A percentile compares a stretch with the other conserved stretches of the same genome.
Evolutionary conservation across 1,284 basidiomycete species (phyloP).

Genomic region (Apiotrichum laibachii): DNA sequence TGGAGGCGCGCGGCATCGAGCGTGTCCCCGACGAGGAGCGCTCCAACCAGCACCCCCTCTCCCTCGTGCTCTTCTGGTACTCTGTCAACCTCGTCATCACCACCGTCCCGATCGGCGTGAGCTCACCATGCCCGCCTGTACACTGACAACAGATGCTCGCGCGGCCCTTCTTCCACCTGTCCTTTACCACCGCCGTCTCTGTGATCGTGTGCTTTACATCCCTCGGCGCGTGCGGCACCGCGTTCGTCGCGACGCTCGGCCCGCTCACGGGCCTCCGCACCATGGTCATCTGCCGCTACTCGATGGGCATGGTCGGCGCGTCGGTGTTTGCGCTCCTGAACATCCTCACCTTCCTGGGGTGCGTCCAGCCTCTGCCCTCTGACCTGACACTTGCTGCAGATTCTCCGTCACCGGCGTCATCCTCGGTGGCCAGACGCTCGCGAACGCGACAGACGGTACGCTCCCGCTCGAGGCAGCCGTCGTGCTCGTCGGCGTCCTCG

Average conservation of each 20-base stretch:
- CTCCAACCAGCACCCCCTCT: conserved; percentile 23
- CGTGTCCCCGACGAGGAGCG: conserved; percentile 34
- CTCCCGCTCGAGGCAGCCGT: conserved; percentile 53
- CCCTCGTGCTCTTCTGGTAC: conserved; percentile 36
- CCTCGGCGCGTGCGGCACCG: conserved; percentile 49
- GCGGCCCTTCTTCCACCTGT: conserved; percentile 57
- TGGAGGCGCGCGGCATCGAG: conserved; percentile 37
- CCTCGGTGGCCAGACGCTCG: conserved; percentile 52
- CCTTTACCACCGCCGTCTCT: conserved; percentile 52
- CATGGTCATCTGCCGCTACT: conserved; percentile 55
- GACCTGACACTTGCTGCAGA: background rate
- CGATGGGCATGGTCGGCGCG: conserved; percentile 60
- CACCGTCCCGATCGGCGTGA: conserved; percentile 59
- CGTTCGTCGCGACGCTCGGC: conserved; percentile 62
- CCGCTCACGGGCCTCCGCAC: conserved; percentile 62
- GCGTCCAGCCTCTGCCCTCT: background rate
- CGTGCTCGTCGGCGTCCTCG: conserved; percentile 49
- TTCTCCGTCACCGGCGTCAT: conserved; percentile 45
- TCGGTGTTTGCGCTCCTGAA: conserved; percentile 61
- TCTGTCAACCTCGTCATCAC: conserved; percentile 52
- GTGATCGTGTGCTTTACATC: conserved; percentile 48
- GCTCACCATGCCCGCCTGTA: background rate
- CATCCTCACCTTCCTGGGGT: conserved; percentile 57
- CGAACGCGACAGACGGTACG: conserved; percentile 43
- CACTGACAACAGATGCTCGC: conserved; percentile 52